Conservation (phyloP, 2,329 filamentous ascomycete genomes). For the Nannizzia gypsea region DNA sequence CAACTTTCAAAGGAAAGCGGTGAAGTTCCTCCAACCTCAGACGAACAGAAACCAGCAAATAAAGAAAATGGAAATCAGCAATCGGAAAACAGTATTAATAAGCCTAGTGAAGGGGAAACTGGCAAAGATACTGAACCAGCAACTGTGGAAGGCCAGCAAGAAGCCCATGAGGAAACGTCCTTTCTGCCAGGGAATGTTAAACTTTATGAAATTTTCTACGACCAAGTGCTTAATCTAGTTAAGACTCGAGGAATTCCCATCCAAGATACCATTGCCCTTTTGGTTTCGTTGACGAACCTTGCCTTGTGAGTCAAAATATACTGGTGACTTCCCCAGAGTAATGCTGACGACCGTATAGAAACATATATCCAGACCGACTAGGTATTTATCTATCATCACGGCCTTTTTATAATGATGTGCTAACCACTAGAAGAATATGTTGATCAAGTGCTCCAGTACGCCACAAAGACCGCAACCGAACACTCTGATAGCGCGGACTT, state of each 20-base stretch:
- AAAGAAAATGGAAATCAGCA: conserved; percentile 29
- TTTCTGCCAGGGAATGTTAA: conserved; percentile 53
- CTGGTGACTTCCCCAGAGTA: neutral
- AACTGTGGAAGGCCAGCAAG: conserved; percentile 24
- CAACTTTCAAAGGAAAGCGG: conserved; percentile 40
- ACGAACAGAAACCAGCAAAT: conserved; percentile 17
- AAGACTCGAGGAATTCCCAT: conserved; percentile 83
- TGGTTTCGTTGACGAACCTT: conserved; percentile 88
- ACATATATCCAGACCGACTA: conserved; percentile 83
- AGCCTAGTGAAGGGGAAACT: conserved; percentile 1
- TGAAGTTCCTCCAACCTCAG: conserved; percentile 21
- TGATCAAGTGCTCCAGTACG: conserved; percentile 84
- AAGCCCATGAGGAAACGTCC: conserved; percentile 17
- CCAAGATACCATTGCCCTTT: conserved; percentile 82
- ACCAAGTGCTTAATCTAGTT: conserved; percentile 86
- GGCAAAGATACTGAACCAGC: neutral
- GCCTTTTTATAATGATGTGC: neutral
- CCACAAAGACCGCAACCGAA: conserved; percentile 72
- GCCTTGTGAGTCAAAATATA: conserved; percentile 47
- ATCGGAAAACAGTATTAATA: conserved; percentile 24
- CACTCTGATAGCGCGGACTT: conserved; percentile 92
- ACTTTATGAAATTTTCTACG: conserved; percentile 94
- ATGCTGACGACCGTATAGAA: conserved; percentile 35
- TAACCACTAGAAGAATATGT: conserved; percentile 56
- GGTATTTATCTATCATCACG: conserved; percentile 16